These are phyloP conservation scores for Tetragonia tetragonoides DNA, from an alignment of 148 eudicot genomes.

Conservation along the genomic window DNA sequence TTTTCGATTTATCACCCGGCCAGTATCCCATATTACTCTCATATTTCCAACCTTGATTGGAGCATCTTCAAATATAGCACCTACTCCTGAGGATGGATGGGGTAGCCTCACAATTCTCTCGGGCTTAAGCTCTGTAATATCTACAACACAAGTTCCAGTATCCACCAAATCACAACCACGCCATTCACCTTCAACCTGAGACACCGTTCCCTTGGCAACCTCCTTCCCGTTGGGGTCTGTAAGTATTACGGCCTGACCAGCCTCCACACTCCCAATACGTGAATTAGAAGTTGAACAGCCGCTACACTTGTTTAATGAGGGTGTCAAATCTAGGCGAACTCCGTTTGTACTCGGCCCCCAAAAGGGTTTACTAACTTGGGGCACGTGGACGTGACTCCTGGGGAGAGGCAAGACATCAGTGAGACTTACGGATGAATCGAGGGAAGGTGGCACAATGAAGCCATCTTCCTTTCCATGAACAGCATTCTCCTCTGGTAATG, in stretches of 20 bases:
- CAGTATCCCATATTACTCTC: constrained; percentile 67
- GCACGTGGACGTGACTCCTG: constrained; percentile 10
- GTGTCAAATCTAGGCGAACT: constrained; percentile 19
- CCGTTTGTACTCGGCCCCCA: constrained; percentile 24
- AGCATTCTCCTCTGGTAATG: constrained; percentile 43
- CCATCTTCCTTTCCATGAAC: constrained; percentile 42
- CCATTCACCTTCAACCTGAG: constrained; percentile 70
- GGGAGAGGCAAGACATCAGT: constrained; percentile 25
- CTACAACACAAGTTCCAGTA: constrained; percentile 68
- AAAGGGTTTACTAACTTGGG: constrained; percentile 21
- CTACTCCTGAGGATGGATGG: constrained; percentile 47
- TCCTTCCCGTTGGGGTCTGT: constrained; percentile 49
- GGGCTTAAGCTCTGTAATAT: constrained; percentile 48
- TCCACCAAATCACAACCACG: constrained; percentile 50
- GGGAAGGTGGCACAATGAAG: constrained; percentile 28
- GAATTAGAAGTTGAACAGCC: constrained; percentile 27
- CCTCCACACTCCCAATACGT: constrained; percentile 28
- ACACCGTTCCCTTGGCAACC: constrained; percentile 68
- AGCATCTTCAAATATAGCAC: constrained; percentile 53
- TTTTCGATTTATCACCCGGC: constrained; percentile 32
- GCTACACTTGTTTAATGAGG: constrained; percentile 8
- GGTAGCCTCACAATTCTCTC: constrained; percentile 49
- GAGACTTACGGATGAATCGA: constrained; percentile 42
- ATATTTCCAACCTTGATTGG: constrained; percentile 48
- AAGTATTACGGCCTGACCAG: constrained; percentile 68